phyloP scores from a whole-genome alignment of 1,284 basidiomycete species.

The Waitea zeae region DNA sequence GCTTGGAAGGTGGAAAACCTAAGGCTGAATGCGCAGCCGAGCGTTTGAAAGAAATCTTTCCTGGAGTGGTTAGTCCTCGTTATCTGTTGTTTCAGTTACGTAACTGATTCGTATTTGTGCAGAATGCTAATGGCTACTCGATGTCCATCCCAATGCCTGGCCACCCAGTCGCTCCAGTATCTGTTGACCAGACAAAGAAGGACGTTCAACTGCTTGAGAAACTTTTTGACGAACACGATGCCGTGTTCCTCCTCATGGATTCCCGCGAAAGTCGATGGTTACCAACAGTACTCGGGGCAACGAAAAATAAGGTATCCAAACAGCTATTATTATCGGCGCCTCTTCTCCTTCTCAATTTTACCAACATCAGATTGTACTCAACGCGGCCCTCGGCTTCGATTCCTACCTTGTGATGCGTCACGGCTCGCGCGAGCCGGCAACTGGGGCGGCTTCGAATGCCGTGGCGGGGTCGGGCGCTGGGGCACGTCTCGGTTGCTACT shows the following conservation, averaged over 20 bases:
- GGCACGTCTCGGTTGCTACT: conserved; percentile 76
- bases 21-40: conserved; percentile 89
- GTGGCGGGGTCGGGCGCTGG: conserved; percentile 16
- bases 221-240: conserved; percentile 77
- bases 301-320: conserved; percentile 81
- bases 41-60: conserved; percentile 78
- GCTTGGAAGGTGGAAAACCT: conserved; percentile 81
- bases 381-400: conserved; percentile 93
- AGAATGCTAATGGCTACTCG: conserved; percentile 66
- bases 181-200: conserved; percentile 37
- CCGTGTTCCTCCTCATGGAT: conserved; percentile 92
- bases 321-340: no score
- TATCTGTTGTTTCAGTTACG: no score
- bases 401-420: conserved; percentile 96
- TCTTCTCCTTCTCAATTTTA: background rate
- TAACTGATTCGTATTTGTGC: conserved; percentile 2
- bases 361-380: conserved; percentile 63
- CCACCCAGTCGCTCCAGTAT: conserved; percentile 62
- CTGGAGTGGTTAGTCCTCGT: conserved; percentile 58
- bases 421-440: conserved; percentile 38
- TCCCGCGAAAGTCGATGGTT: conserved; percentile 93
- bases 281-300: conserved; percentile 75
- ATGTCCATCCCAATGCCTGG: conserved; percentile 95
- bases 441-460: background rate
- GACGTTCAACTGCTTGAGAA: conserved; percentile 61